phyloP scores from a whole-genome alignment of 23 red algal genomes.

The Gracilariopsis chorda region DNA sequence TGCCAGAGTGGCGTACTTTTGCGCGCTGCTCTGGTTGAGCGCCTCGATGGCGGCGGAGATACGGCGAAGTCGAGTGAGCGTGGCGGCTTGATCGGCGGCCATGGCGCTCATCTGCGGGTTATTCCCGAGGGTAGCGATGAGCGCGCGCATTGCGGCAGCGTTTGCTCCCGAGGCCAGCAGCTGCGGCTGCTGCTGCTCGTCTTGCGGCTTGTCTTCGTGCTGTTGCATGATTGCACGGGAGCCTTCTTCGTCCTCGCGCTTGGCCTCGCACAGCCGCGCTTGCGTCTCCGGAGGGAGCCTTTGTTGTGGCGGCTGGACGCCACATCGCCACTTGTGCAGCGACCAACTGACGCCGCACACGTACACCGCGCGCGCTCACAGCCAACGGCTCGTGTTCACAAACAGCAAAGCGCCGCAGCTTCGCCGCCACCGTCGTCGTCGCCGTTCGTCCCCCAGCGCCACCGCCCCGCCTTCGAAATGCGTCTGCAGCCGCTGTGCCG shows the following conservation, averaged over 20 bases:
- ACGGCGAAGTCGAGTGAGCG: neutral
- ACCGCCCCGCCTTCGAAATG: neutral
- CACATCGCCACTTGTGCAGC: too few species aligned
- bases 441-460: neutral
- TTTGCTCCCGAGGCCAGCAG: neutral
- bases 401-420: too few species aligned
- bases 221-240: neutral
- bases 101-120: slow-evolving; percentile 4
- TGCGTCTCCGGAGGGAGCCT: too few species aligned
- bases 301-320: too few species aligned
- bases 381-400: too few species aligned
- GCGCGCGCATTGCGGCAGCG: neutral
- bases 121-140: neutral
- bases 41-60: neutral
- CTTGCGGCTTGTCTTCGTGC: neutral
- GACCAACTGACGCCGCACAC: too few species aligned
- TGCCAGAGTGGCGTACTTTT: slow-evolving; percentile 1
- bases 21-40: slow-evolving; percentile 1
- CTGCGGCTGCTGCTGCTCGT: neutral
- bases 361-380: too few species aligned
- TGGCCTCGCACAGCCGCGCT: too few species aligned
- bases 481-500: neutral
- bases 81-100: neutral
- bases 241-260: too few species aligned
- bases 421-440: too few species aligned